Percentiles rank a stretch among this genome's conserved stretches.
These are phyloP conservation scores for Avena sativa DNA, from an alignment of 176 grass and related monocot genomes.

Conservation along the genomic window DNA sequence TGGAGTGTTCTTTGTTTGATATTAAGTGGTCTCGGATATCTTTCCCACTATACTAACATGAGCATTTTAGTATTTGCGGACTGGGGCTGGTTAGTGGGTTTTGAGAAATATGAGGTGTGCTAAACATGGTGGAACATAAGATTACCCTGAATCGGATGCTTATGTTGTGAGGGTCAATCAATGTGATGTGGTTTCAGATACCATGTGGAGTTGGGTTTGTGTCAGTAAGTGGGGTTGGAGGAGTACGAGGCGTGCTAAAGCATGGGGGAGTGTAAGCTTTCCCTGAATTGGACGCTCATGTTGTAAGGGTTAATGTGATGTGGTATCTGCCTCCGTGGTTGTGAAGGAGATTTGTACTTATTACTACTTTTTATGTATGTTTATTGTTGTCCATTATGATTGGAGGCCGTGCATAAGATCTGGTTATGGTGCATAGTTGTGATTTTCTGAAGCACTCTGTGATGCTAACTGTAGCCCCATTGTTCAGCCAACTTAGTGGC, in stretches of 20 bases:
- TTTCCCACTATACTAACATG: not conserved
- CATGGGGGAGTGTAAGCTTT: not conserved
- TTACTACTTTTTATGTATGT: not conserved
- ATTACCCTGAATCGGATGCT: not conserved
- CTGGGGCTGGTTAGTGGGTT: not conserved
- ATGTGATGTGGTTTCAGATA: not conserved
- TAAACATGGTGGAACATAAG: not conserved
- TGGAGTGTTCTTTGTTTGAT: conserved; percentile 6
- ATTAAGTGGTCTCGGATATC: not conserved
- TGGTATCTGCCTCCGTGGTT: not conserved
- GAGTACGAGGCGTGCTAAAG: conserved; percentile 14
- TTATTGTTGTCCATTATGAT: conserved; percentile 5
- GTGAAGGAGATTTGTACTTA: not conserved
- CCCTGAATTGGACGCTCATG: not conserved
- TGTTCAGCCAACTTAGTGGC: not conserved
- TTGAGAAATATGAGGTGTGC: conserved; percentile 29
- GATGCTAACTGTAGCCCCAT: not conserved
- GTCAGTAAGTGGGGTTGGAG: not conserved
- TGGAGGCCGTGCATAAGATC: not conserved
- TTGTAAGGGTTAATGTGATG: not conserved
- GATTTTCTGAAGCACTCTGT: not conserved
- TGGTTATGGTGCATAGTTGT: not conserved
- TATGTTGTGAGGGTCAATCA: conserved; percentile 11
- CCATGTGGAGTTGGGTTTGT: not conserved
- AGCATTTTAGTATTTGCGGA: not conserved